Conservation (phyloP, 2,329 filamentous ascomycete species). For the Amesomyces nigricolor region DNA sequence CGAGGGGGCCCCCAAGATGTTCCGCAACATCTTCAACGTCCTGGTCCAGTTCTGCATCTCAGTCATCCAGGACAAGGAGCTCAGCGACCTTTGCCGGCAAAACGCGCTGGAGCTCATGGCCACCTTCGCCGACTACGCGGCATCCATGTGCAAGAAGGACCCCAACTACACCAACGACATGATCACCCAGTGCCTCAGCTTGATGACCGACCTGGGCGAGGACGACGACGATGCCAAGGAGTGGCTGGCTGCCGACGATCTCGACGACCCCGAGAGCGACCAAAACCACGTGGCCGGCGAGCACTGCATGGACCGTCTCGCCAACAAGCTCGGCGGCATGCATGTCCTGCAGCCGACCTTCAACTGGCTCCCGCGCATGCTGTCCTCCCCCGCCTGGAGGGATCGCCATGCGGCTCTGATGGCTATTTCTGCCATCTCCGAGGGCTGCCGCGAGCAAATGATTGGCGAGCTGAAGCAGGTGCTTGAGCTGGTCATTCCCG, state of each 20-base stretch:
- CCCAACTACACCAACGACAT: slow-evolving; percentile 87
- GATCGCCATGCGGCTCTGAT: slow-evolving; percentile 95
- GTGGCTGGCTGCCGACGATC: slow-evolving; percentile 89
- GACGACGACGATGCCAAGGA: slow-evolving; percentile 94
- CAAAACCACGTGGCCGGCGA: slow-evolving; percentile 96
- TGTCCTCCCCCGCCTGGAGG: slow-evolving; percentile 89
- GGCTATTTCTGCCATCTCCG: slow-evolving; percentile 97
- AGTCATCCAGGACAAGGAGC: slow-evolving; percentile 92
- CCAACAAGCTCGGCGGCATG: slow-evolving; percentile 93
- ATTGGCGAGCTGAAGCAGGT: slow-evolving; percentile 90
- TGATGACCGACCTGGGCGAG: slow-evolving; percentile 94
- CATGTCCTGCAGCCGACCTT: slow-evolving; percentile 91
- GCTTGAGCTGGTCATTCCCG: slow-evolving; percentile 87
- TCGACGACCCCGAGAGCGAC: slow-evolving; percentile 93
- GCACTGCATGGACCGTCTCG: slow-evolving; percentile 95
- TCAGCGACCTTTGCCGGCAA: slow-evolving; percentile 83
- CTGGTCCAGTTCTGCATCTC: slow-evolving; percentile 89
- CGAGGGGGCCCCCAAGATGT: slow-evolving; percentile 94
- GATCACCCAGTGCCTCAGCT: slow-evolving; percentile 94
- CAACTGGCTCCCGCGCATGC: slow-evolving; percentile 95
- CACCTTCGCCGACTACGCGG: slow-evolving; percentile 92
- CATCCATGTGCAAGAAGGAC: slow-evolving; percentile 93
- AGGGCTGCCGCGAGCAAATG: slow-evolving; percentile 95
- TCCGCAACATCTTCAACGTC: slow-evolving; percentile 88
- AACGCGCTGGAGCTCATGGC: slow-evolving; percentile 97